Conservation (phyloP, 768 basidiomycete genomes). For the Phylloporus sp. region DNA sequence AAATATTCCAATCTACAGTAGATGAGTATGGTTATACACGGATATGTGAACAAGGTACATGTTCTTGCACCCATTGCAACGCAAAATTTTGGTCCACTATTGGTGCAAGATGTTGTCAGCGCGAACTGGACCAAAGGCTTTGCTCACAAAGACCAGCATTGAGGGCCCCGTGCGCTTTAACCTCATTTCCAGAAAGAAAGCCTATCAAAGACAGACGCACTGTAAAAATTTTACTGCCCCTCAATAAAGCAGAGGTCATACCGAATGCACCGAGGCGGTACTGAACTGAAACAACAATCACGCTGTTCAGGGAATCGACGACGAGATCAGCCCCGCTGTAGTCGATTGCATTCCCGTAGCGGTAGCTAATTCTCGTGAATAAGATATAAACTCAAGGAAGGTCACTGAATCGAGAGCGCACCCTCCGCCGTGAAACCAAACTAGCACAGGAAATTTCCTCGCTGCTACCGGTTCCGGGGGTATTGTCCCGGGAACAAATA, state of each 20-base stretch:
- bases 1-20: conserved; percentile 28
- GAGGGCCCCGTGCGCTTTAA: conserved; percentile 30
- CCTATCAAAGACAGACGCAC: conserved; percentile 21
- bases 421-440: conserved; percentile 39
- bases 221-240: background rate
- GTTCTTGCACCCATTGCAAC: conserved; percentile 34
- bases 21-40: background rate
- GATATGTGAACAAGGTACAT: conserved; percentile 14
- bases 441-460: conserved; percentile 28
- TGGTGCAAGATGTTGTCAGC: background rate
- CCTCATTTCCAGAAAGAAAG: conserved; percentile 29
- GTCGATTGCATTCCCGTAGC: conserved; percentile 7
- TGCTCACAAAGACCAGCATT: conserved; percentile 35
- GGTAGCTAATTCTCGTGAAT: conserved; percentile 19
- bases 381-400: background rate
- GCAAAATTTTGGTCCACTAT: conserved; percentile 36
- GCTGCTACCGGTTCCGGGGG: background rate
- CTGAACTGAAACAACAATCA: conserved; percentile 30
- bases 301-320: conserved; percentile 16
- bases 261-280: conserved; percentile 36
- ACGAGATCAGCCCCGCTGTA: conserved; percentile 26
- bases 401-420: background rate
- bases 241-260: conserved; percentile 1
- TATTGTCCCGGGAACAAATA: conserved; percentile 11
- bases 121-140: background rate